Evolutionary conservation across 805 yeast genomes (phyloP).

Genomic region (Starmerella floricola): DNA sequence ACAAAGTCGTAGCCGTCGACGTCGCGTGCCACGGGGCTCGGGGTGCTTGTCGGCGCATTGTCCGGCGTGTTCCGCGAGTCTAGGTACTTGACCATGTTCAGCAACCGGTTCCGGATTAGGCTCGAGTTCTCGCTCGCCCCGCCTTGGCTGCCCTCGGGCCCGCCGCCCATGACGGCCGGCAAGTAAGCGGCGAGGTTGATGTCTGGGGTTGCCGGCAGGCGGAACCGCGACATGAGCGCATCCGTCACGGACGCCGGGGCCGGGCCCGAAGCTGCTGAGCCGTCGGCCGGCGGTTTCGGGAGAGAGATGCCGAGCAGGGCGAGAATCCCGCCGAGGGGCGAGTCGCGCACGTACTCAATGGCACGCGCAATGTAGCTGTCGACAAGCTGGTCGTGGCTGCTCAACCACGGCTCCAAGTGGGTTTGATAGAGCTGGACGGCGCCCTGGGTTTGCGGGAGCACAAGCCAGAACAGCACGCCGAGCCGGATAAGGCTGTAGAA

Average conservation of each 20-base stretch:
- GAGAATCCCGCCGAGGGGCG: constrained; percentile 8
- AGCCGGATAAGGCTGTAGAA: constrained; percentile 41
- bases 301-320: constrained; percentile 18
- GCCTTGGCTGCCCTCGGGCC: neutral
- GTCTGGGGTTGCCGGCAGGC: constrained; percentile 22
- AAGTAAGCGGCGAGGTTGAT: constrained; percentile 18
- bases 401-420: constrained; percentile 33
- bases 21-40: neutral
- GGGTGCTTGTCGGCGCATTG: neutral
- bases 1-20: constrained; percentile 17
- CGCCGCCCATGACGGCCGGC: constrained; percentile 9
- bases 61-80: constrained; percentile 7
- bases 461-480: constrained; percentile 47
- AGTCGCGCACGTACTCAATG: constrained; percentile 8
- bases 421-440: constrained; percentile 33
- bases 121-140: constrained; percentile 4
- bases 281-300: constrained; percentile 11
- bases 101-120: constrained; percentile 13
- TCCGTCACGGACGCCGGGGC: constrained; percentile 10
- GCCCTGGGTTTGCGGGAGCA: constrained; percentile 41
- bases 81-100: constrained; percentile 13
- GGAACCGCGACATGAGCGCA: constrained; percentile 23
- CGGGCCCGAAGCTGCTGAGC: constrained; percentile 2
- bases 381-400: constrained; percentile 29
- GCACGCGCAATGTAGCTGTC: constrained; percentile 25